Evolutionary conservation across 106 monocot species (phyloP).

Genomic region (Dioscorea dumetorum): DNA sequence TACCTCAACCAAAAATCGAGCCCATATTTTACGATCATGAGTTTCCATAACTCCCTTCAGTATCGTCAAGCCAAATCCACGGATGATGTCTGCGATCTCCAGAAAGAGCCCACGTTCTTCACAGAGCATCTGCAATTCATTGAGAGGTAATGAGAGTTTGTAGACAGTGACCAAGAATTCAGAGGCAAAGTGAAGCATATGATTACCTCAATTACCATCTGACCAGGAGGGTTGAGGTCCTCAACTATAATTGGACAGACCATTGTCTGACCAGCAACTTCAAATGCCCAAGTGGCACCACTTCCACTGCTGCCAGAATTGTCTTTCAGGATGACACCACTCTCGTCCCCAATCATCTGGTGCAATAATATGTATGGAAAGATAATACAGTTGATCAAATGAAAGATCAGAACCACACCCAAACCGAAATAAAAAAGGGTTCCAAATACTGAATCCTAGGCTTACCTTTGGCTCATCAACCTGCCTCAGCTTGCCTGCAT

Average conservation of each 20-base stretch:
- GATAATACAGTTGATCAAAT: too few species aligned
- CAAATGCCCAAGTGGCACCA: slow-evolving; percentile 97
- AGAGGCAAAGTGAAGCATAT: too few species aligned
- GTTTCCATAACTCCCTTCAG: slow-evolving; percentile 89
- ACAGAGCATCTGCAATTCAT: slow-evolving; percentile 68
- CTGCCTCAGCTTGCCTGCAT: slow-evolving; percentile 83
- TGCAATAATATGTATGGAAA: background rate
- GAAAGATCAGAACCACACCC: too few species aligned
- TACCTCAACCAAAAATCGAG: slow-evolving; percentile 93
- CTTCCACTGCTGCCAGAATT: slow-evolving; percentile 30
- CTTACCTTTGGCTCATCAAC: slow-evolving; percentile 77
- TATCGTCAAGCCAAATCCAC: slow-evolving; percentile 87
- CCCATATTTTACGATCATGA: slow-evolving; percentile 71
- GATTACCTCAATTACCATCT: slow-evolving; percentile 92
- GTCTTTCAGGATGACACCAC: slow-evolving; percentile 78
- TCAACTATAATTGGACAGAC: slow-evolving; percentile 88
- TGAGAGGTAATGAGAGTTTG: too few species aligned
- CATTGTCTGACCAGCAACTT: slow-evolving; percentile 95
- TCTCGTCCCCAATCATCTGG: slow-evolving; percentile 82
- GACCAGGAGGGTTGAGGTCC: slow-evolving; percentile 81
- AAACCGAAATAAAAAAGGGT: background rate
- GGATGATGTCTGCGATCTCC: slow-evolving; percentile 90
- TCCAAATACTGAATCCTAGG: background rate
- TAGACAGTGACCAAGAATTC: too few species aligned
- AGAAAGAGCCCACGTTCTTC: slow-evolving; percentile 92